Evolutionary conservation across 2,329 filamentous ascomycete species (phyloP), one percentile per base, ranked within the genome.

Genomic region (Zymoseptoria passerinii): DNA sequence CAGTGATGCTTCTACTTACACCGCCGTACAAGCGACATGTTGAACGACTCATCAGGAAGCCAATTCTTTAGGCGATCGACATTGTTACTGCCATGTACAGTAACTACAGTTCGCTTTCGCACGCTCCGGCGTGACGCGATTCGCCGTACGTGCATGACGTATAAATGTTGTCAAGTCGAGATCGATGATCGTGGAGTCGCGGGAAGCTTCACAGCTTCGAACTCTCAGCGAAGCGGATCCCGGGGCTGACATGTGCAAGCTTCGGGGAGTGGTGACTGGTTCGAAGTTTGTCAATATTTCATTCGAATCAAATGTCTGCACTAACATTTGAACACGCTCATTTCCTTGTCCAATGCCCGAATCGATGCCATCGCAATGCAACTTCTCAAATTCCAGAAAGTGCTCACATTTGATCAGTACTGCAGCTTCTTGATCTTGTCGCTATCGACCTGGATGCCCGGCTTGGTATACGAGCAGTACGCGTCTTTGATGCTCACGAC

Each of bases 401-500:
- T 16, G 10, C 13, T 13, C 27, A 27, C 28, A 4, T 13, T 28
- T 10, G 28, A 56, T 67, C 68, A 73, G 54, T 70, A 72, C 50
- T 69, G 69, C 57, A 71, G 64, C 52, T 71, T 70, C 63, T 73
- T 71, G 59, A 64, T 62, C 55, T 65, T 63, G 28, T 61, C 61
- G 6, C 68, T 35, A 52, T 57, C 58, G 18, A 61, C 68, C 57
- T 80, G 74, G 48, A 80, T 75, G 63, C 83, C 81, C 69, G 86
- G 82, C 61, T 86, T 92, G 51, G 89, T 89, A 74, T 95, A 96
- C 27, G 90, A 86, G 72, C 94, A 99, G 76, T 84, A 95, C 69
- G 85, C 85, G 75, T 99, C 94, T 79, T 95, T 95, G 75, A 99
- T 96, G 9, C 90, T 87, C 28, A 97, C 89, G 18, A 99, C 92